Evolutionary conservation across 2,329 filamentous ascomycete genomes (phyloP).

Genomic region (Aureobasidium namibiae): DNA sequence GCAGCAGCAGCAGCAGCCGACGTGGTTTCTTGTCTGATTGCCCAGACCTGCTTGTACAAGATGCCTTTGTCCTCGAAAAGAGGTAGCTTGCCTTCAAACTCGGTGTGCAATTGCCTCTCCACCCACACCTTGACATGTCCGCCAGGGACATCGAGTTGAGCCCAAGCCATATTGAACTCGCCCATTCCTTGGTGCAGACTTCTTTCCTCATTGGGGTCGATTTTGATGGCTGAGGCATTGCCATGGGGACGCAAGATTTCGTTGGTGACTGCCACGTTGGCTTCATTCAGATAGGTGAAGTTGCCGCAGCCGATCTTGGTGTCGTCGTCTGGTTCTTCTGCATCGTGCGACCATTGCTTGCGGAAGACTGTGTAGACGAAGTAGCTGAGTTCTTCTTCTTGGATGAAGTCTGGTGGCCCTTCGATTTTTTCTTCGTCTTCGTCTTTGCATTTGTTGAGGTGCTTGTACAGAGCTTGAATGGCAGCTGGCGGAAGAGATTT

Average conservation of each 20-base stretch:
- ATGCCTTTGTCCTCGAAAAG: background rate
- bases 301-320: background rate
- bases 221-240: background rate
- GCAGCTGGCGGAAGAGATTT: background rate
- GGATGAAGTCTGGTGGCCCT: background rate
- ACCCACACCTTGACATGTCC: conserved; percentile 8
- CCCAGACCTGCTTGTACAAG: background rate
- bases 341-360: conserved; percentile 1
- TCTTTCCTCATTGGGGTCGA: background rate
- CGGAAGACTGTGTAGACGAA: conserved; percentile 9
- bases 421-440: background rate
- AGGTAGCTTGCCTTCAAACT: background rate
- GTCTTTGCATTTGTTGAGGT: background rate
- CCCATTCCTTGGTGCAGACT: background rate
- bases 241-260: conserved; percentile 2
- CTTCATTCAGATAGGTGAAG: background rate
- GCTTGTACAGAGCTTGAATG: background rate
- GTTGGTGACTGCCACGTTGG: conserved; percentile 1
- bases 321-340: background rate
- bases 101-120: background rate
- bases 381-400: background rate
- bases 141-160: background rate
- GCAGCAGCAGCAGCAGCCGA: no score
- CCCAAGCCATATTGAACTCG: background rate
- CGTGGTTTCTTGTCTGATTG: background rate